phyloP scores from a whole-genome alignment of 192 early-diverging fungal species.

The Haplosporangium gracile region DNA sequence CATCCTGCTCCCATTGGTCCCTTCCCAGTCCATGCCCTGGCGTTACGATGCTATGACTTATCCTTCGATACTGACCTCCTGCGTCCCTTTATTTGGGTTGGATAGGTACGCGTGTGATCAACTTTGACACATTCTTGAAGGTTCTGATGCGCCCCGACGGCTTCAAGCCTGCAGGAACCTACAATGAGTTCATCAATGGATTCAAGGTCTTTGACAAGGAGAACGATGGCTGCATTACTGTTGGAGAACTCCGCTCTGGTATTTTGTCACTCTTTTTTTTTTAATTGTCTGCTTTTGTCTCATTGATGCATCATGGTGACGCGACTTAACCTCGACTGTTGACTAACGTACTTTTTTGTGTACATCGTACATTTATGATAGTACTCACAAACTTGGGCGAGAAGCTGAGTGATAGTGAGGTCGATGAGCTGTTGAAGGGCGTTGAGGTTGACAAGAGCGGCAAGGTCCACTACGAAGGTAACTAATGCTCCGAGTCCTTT shows the following conservation, averaged over 20 bases:
- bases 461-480: slow-evolving; percentile 86
- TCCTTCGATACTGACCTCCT: not conserved
- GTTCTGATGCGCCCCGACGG: slow-evolving; percentile 80
- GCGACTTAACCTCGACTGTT: not conserved
- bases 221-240: slow-evolving; percentile 79
- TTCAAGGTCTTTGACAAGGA: slow-evolving; percentile 94
- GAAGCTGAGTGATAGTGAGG: slow-evolving; percentile 80
- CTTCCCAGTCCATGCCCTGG: not conserved
- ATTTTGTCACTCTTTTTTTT: slow-evolving; percentile 16
- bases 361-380: slow-evolving; percentile 15
- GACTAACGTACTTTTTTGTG: not conserved
- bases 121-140: slow-evolving; percentile 80
- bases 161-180: slow-evolving; percentile 78
- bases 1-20: not conserved
- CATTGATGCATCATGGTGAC: not conserved
- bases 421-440: slow-evolving; percentile 85
- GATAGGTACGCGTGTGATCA: slow-evolving; percentile 40
- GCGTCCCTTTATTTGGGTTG: slow-evolving; percentile 4
- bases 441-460: slow-evolving; percentile 82
- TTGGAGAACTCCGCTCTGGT: slow-evolving; percentile 84
- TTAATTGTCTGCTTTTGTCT: not conserved
- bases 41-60: not conserved
- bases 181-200: slow-evolving; percentile 85
- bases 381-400: slow-evolving; percentile 89
- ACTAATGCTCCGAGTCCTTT: not conserved